Evolutionary conservation across 2,329 filamentous ascomycete genomes (phyloP), one percentile per base, ranked within the genome.

Genomic region (Colletotrichum euphorbiae): DNA sequence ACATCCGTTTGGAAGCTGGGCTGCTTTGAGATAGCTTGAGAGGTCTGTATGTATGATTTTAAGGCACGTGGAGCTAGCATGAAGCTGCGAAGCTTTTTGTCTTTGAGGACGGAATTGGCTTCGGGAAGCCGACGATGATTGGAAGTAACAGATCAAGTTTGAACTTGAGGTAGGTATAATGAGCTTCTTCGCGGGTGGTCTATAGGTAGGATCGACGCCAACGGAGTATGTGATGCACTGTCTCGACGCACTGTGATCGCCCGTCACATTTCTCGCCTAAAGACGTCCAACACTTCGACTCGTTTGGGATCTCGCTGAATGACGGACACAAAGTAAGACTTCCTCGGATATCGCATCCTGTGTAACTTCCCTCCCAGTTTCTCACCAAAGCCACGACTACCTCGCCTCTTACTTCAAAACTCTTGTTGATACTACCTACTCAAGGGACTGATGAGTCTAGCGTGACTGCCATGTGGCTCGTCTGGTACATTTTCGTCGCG

Each of bases 211-310:
- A 52, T 60, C 21, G 58, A n/a, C 38, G 58, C 36, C 36, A 43
- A 38, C 6, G 21, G 17, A 15, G 28, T 21, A 4, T 38, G 13
- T n/a, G 21, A 12, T 33, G 31, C 50, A 62, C 64, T 67, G 64
- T 67, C 12, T 36, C 3, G 1, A 6, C 50, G 19, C 58, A 67
- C 64, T 63, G 64, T 62, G 43, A 21, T 67, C 7, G n/a, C 50
- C 31, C 21, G n/a, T 9, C 17, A n/a, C 19, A 17, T 52, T 38
- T 31, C 19, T 21, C 15, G 17, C 8, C 9, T 43, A 19, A 21
- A 7, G 17, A 31, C 52, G 24, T 42, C 19, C 12, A 24, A 8
- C 33, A 33, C 17, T 43, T 42, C 19, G 38, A 38, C 17, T 38
- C 36, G 17, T 54, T 19, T 17, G 11, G 33, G 33, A n/a, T 17